A percentile compares a stretch with the other conserved stretches of the same genome.
phyloP scores from a whole-genome alignment of 208 protist species.

The Trypanosoma rangeli region DNA sequence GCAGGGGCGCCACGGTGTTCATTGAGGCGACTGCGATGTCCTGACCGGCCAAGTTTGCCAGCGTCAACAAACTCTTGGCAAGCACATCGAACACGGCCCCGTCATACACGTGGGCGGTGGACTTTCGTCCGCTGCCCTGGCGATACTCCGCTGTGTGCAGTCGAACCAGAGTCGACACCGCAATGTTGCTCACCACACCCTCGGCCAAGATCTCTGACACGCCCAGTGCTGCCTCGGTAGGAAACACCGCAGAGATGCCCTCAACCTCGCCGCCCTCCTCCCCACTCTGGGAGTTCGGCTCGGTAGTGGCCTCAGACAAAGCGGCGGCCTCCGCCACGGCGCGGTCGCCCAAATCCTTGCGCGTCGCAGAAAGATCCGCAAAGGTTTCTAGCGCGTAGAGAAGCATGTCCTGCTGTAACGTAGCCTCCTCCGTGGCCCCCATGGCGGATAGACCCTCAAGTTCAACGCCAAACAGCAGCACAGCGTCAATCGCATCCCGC shows the following conservation, averaged over 20 bases:
- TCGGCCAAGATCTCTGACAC: conserved; percentile 55
- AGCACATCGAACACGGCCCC: conserved; percentile 53
- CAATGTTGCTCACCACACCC: conserved; percentile 56
- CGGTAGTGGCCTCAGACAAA: too few relatives aligned
- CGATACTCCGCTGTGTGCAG: conserved; percentile 35
- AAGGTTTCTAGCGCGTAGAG: conserved; percentile 49
- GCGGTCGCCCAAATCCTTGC: conserved; percentile 37
- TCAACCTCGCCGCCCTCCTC: background rate
- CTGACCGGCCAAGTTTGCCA: conserved; percentile 44
- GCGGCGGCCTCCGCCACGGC: conserved; percentile 2
- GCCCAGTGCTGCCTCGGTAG: conserved; percentile 50
- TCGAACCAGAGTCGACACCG: conserved; percentile 62
- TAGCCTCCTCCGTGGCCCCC: conserved; percentile 32
- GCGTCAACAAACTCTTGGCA: conserved; percentile 41
- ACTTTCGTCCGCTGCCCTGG: background rate
- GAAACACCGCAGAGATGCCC: conserved; percentile 32
- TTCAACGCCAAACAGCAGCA: conserved; percentile 48
- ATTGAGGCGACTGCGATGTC: conserved; percentile 51
- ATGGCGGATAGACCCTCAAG: conserved; percentile 55
- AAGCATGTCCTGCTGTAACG: conserved; percentile 43
- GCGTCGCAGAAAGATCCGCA: conserved; percentile 45
- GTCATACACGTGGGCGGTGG: conserved; percentile 28
- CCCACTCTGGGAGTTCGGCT: background rate
- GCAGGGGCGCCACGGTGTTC: conserved; percentile 76
- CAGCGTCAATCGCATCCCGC: conserved; percentile 39